Evolutionary conservation across 306 rosid species (phyloP).

Genomic region (Begonia masoniana): DNA sequence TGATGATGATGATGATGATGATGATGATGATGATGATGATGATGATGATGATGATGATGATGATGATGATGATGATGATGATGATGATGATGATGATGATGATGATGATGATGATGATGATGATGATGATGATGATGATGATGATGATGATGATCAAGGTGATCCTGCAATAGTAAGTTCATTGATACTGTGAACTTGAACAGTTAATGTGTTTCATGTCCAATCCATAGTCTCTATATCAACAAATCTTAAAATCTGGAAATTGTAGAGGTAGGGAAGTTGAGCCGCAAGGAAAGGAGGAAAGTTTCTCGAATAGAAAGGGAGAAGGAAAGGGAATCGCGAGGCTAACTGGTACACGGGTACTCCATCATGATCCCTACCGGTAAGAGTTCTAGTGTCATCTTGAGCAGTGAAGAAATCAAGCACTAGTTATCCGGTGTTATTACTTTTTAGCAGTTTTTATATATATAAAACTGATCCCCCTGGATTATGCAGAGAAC

Average conservation of each 20-base stretch:
- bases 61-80: too few species aligned
- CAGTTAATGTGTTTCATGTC: slow-evolving; percentile 5
- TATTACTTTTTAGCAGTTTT: background rate
- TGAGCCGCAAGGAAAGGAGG: slow-evolving; percentile 96
- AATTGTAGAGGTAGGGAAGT: slow-evolving; percentile 70
- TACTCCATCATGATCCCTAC: slow-evolving; percentile 88
- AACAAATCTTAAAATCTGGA: slow-evolving; percentile 4
- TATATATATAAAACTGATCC: slow-evolving; percentile 1
- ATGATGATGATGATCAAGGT: too few species aligned
- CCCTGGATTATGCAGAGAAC: slow-evolving; percentile 40
- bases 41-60: too few species aligned
- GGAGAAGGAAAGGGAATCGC: slow-evolving; percentile 89
- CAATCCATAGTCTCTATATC: too few species aligned
- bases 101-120: too few species aligned
- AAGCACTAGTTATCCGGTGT: too few species aligned
- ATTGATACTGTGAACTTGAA: slow-evolving; percentile 3
- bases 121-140: too few species aligned
- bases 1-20: too few species aligned
- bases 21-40: too few species aligned
- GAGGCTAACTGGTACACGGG: slow-evolving; percentile 52
- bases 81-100: too few species aligned
- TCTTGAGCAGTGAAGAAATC: background rate
- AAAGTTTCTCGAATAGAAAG: slow-evolving; percentile 95
- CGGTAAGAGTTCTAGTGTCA: slow-evolving; percentile 38
- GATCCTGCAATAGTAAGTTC: slow-evolving; percentile 93